phyloP scores from a whole-genome alignment of 2,329 filamentous ascomycete species.

The Arthroderma uncinatum region DNA sequence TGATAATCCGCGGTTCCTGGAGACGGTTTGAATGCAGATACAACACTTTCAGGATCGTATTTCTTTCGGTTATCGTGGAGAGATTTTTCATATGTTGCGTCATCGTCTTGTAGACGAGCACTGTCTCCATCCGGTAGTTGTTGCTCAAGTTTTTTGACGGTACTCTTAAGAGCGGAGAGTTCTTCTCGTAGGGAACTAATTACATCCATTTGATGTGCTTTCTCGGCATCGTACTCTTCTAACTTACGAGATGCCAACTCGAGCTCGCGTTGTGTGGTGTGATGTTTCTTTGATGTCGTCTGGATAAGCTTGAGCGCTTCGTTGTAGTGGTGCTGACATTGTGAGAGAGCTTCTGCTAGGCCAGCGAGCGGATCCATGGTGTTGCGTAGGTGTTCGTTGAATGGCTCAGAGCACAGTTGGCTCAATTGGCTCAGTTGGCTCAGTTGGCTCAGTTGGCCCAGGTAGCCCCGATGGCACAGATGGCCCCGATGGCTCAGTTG shows the following conservation, averaged over 20 bases:
- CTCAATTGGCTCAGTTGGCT: neutral
- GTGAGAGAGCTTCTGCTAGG: neutral
- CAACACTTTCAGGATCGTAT: neutral
- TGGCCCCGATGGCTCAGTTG: neutral
- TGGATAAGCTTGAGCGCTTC: conserved; percentile 2
- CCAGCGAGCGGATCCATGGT: neutral
- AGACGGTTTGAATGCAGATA: neutral
- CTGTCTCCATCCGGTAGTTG: neutral
- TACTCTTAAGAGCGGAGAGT: neutral
- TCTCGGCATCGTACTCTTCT: neutral
- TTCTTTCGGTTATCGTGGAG: neutral
- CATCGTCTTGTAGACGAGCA: neutral
- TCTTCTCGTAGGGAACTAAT: neutral
- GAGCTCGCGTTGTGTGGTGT: neutral
- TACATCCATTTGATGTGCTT: neutral
- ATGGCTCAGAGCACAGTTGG: neutral
- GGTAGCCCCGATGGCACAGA: neutral
- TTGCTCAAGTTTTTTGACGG: neutral
- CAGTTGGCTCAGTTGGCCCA: neutral
- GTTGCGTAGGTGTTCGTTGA: neutral
- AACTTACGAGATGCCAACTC: neutral
- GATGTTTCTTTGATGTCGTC: neutral
- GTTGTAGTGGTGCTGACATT: neutral
- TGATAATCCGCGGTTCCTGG: conserved; percentile 5
- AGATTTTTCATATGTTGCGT: neutral